Percentiles rank a stretch among this genome's conserved stretches.
Conservation (phyloP, 148 eudicot species). For the Arbutus unedo region DNA sequence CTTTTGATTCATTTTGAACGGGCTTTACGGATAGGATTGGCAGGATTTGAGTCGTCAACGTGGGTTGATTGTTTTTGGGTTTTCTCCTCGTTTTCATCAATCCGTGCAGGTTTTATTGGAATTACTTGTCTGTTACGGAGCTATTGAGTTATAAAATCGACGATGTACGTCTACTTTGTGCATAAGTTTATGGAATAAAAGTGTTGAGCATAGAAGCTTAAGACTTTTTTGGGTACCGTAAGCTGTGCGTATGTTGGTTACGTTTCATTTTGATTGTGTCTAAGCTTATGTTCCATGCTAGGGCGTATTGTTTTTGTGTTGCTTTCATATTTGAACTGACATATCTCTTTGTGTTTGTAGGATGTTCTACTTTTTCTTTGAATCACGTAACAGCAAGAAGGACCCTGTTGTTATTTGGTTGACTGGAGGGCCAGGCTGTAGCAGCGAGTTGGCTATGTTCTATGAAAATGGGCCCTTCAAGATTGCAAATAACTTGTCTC, state of each 20-base stretch:
- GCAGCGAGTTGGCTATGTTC: conserved; percentile 94
- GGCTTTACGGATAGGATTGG: not conserved
- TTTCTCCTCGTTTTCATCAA: not conserved
- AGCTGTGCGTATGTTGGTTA: not conserved
- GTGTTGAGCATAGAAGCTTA: not conserved
- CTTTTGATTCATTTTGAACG: too few relatives aligned
- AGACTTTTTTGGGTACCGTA: not conserved
- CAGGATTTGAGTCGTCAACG: not conserved
- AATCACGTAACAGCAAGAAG: conserved; percentile 66
- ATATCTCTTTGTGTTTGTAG: conserved; percentile 30
- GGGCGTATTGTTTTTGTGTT: not conserved
- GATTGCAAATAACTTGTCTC: conserved; percentile 68
- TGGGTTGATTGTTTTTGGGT: not conserved
- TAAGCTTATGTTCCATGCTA: not conserved
- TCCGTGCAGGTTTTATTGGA: not conserved
- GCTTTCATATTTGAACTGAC: conserved; percentile 8
- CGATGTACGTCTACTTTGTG: not conserved
- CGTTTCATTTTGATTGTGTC: not conserved
- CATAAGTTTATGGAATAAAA: not conserved
- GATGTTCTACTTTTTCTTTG: conserved; percentile 94
- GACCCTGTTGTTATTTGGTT: conserved; percentile 95
- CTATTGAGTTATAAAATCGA: not conserved
- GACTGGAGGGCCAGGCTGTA: conserved; percentile 95
- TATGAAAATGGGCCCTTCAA: conserved; percentile 91
- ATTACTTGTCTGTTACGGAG: not conserved